Evolutionary conservation across 495 filamentous ascomycete genomes (phyloP).

Genomic region (Penicillium riverlandense): DNA sequence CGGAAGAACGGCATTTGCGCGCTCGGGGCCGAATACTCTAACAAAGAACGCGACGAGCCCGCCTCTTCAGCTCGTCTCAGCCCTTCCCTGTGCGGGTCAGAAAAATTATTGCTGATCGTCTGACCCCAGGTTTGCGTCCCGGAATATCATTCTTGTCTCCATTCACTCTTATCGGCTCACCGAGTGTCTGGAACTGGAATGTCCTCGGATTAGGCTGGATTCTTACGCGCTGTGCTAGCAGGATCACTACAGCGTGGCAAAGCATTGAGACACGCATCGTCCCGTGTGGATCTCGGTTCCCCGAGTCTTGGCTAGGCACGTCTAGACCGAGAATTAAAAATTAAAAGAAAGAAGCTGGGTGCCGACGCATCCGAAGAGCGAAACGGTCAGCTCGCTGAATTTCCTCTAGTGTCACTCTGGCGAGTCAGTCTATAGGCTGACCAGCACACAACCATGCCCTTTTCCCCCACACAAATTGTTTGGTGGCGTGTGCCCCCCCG

Average conservation of each 20-base stretch:
- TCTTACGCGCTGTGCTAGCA: not conserved
- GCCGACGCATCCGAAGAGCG: too few species aligned
- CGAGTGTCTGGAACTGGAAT: conserved; percentile 12
- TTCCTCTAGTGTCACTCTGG: not conserved
- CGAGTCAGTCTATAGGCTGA: conserved; percentile 1
- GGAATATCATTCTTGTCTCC: not conserved
- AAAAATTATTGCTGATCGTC: not conserved
- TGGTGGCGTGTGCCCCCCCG: conserved; percentile 2
- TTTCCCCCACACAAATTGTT: not conserved
- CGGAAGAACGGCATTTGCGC: conserved; percentile 10
- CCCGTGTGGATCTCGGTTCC: conserved; percentile 4
- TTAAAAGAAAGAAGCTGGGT: not conserved
- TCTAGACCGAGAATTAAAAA: not conserved
- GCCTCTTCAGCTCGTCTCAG: not conserved
- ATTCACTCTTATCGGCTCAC: conserved; percentile 2
- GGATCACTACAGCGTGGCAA: not conserved
- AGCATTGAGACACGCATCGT: conserved; percentile 5
- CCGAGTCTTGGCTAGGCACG: conserved; percentile 1
- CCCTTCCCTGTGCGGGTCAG: not conserved
- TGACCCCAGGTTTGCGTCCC: conserved; percentile 11
- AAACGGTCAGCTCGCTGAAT: too few species aligned
- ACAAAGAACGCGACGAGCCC: not conserved
- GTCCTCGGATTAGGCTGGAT: not conserved
- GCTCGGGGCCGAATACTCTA: conserved; percentile 1
- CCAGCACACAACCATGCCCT: not conserved